Percentiles rank a stretch among this genome's conserved stretches.
Conservation (phyloP, 805 yeast species). For the Phaffomyces thermotolerans region DNA sequence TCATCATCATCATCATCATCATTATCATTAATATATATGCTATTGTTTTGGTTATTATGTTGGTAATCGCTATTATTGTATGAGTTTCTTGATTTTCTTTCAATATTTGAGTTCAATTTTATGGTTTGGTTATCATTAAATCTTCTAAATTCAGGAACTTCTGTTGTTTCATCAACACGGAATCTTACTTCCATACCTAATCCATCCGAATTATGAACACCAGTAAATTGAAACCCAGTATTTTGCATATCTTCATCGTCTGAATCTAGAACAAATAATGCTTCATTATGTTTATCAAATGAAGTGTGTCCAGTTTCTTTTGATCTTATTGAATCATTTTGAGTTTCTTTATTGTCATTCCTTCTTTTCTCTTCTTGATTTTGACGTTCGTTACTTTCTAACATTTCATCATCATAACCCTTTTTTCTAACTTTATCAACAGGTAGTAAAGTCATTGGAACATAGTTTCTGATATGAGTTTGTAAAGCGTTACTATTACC, state of each 20-base stretch:
- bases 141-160: slow-evolving; percentile 17
- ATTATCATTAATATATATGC: not conserved
- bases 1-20: slow-evolving; percentile 5
- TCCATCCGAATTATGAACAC: slow-evolving; percentile 13
- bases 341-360: not conserved
- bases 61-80: not conserved
- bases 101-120: no score
- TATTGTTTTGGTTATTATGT: not conserved
- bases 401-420: slow-evolving; percentile 1
- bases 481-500: slow-evolving; percentile 20
- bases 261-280: slow-evolving; percentile 12
- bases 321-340: no score
- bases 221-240: slow-evolving; percentile 16
- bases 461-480: slow-evolving; percentile 15
- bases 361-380: not conserved
- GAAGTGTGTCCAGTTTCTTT: not conserved
- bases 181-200: slow-evolving; percentile 18
- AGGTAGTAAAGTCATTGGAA: slow-evolving; percentile 1
- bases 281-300: slow-evolving; percentile 1
- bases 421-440: not conserved
- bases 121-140: not conserved
- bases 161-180: not conserved
- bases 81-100: not conserved
- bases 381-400: slow-evolving; percentile 4
- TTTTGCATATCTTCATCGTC: slow-evolving; percentile 12